These are phyloP conservation scores for Clavispora santaluciae DNA, from an alignment of 805 yeast genomes.

Conservation along the genomic window DNA sequence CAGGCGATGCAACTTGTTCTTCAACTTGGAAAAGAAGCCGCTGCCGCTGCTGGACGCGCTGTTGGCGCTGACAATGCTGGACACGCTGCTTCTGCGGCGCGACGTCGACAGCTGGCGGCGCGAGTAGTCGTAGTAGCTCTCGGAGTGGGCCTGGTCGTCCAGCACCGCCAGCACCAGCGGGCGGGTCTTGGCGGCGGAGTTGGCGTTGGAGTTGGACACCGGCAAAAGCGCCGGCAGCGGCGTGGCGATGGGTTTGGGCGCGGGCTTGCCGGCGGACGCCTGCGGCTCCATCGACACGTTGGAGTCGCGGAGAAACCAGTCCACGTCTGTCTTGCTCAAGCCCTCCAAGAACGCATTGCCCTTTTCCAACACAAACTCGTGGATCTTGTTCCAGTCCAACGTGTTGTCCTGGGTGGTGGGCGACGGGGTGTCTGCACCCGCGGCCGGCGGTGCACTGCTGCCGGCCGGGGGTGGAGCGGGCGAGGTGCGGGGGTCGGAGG, in stretches of 20 bases:
- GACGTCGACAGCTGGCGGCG: not conserved
- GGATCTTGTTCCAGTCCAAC: slow-evolving; percentile 11
- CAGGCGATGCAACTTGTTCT: slow-evolving; percentile 25
- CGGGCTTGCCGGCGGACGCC: not conserved
- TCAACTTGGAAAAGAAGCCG: slow-evolving; percentile 34
- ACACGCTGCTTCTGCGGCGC: slow-evolving; percentile 16
- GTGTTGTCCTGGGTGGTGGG: not conserved
- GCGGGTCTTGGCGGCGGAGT: slow-evolving; percentile 26
- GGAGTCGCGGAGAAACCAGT: slow-evolving; percentile 47
- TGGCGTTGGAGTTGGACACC: slow-evolving; percentile 28
- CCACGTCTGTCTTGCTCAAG: slow-evolving; percentile 41
- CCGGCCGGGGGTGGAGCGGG: too few relatives aligned
- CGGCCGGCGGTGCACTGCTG: too few relatives aligned
- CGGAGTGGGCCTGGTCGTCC: slow-evolving; percentile 17
- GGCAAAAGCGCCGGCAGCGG: slow-evolving; percentile 17
- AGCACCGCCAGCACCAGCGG: slow-evolving; percentile 28
- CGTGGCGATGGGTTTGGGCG: slow-evolving; percentile 1
- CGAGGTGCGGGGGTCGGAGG: too few relatives aligned
- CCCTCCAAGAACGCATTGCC: slow-evolving; percentile 18
- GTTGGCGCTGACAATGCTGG: slow-evolving; percentile 12
- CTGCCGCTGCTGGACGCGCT: slow-evolving; percentile 12
- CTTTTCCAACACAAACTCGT: slow-evolving; percentile 10
- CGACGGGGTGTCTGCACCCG: not conserved
- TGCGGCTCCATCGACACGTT: slow-evolving; percentile 8
- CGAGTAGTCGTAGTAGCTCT: slow-evolving; percentile 1